Evolutionary conservation across 768 basidiomycete species (phyloP).

Genomic region (Calocybe indica): DNA sequence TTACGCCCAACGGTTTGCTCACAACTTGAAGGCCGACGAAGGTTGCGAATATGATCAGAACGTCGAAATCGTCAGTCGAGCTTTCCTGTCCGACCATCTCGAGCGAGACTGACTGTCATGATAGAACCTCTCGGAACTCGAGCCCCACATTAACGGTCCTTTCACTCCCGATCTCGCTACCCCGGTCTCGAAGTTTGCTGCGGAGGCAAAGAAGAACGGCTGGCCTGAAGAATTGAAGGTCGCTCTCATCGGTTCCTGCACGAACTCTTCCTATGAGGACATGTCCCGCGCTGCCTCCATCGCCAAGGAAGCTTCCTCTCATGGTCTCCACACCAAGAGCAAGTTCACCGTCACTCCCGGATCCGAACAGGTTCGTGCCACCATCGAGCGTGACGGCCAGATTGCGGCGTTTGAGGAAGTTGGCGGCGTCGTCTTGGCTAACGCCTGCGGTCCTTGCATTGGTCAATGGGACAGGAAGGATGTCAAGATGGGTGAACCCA

Average conservation of each 20-base stretch:
- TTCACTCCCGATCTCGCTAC: slow-evolving; percentile 99
- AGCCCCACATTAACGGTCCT: slow-evolving; percentile 99
- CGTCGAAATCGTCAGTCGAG: slow-evolving; percentile 75
- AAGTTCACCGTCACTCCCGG: slow-evolving; percentile 98
- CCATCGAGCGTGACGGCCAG: slow-evolving; percentile 93
- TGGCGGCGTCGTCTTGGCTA: slow-evolving; percentile 93
- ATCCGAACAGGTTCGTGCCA: slow-evolving; percentile 97
- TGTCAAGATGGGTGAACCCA: slow-evolving; percentile 92
- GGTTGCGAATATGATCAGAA: slow-evolving; percentile 89
- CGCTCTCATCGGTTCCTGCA: slow-evolving; percentile 97
- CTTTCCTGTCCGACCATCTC: not conserved
- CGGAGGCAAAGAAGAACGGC: slow-evolving; percentile 86
- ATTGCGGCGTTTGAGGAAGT: slow-evolving; percentile 82
- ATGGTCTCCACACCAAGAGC: slow-evolving; percentile 86
- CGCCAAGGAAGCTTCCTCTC: slow-evolving; percentile 79
- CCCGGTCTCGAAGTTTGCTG: slow-evolving; percentile 92
- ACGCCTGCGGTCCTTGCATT: slow-evolving; percentile 98
- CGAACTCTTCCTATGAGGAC: slow-evolving; percentile 99
- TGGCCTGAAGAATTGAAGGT: slow-evolving; percentile 99
- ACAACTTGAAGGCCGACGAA: slow-evolving; percentile 87
- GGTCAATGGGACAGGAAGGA: slow-evolving; percentile 99
- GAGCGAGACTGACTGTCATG: slow-evolving; percentile 5
- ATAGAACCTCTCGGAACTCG: slow-evolving; percentile 92
- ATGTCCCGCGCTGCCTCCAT: slow-evolving; percentile 98
- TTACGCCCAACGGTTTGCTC: slow-evolving; percentile 84